Percentiles rank a stretch among this genome's conserved stretches.
phyloP scores from a whole-genome alignment of 2,329 filamentous ascomycete genomes.

The Ceratocystis cacaofunesta region DNA sequence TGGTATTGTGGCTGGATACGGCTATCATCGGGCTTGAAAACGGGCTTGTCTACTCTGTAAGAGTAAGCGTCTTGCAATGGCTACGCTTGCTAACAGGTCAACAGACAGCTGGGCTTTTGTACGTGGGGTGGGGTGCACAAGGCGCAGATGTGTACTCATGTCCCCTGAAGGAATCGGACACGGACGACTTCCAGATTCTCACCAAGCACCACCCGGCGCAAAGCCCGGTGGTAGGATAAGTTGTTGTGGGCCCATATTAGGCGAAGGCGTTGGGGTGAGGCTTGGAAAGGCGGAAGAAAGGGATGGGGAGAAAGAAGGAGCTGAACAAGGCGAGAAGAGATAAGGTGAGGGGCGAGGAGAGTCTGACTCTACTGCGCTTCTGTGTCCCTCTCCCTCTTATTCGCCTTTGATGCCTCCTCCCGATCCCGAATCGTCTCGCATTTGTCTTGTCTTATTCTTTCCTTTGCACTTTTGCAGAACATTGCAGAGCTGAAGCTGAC shows the following conservation, averaged over 20 bases:
- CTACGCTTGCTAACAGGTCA: neutral
- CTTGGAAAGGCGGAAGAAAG: too few species aligned
- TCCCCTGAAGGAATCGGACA: neutral
- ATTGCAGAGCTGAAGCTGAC: neutral
- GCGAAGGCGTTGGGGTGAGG: neutral
- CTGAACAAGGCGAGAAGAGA: too few species aligned
- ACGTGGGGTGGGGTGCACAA: conserved; percentile 48
- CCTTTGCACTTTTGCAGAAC: neutral
- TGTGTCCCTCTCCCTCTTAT: neutral
- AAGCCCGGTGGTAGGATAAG: neutral
- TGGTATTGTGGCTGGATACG: neutral
- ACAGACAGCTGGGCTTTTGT: conserved; percentile 36
- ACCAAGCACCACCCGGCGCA: neutral
- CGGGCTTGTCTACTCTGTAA: neutral
- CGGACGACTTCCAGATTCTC: neutral
- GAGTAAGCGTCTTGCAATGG: neutral
- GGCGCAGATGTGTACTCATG: conserved; percentile 26
- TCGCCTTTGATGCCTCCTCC: neutral
- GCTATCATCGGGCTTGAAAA: neutral
- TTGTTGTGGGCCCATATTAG: neutral
- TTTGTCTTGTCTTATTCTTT: neutral
- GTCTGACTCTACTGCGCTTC: neutral
- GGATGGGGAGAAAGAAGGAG: too few species aligned
- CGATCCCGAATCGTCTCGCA: neutral
- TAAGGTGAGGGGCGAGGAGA: neutral